Percentiles rank a stretch among this genome's conserved stretches.
phyloP scores from a whole-genome alignment of 306 rosid species.

The Myrica gale region DNA sequence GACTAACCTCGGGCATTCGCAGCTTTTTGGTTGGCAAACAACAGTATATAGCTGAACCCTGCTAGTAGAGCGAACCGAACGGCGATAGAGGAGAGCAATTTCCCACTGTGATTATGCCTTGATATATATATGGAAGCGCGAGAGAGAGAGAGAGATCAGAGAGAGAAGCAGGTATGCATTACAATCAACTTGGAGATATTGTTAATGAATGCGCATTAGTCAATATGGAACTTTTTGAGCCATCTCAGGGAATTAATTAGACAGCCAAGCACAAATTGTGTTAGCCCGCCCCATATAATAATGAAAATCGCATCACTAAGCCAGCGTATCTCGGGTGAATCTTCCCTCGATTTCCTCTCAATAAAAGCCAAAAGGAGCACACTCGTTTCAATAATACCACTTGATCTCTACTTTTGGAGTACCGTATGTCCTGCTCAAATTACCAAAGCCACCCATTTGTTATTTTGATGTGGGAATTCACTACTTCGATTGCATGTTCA shows the following conservation, averaged over 20 bases:
- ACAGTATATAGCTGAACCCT: background rate
- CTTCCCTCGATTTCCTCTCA: slow-evolving; percentile 67
- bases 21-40: background rate
- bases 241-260: background rate
- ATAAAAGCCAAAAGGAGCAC: slow-evolving; percentile 43
- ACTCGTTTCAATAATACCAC: background rate
- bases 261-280: slow-evolving; percentile 1
- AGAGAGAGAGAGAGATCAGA: slow-evolving; percentile 6
- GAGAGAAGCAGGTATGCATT: background rate
- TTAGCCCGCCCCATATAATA: background rate
- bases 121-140: background rate
- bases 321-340: slow-evolving; percentile 52
- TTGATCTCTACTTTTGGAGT: background rate
- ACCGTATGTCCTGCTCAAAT: no score
- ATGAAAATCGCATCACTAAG: background rate
- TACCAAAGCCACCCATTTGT: no score
- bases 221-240: slow-evolving; percentile 21
- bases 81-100: background rate
- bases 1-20: background rate
- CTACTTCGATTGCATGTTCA: no score
- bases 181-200: background rate
- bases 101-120: background rate
- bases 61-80: background rate
- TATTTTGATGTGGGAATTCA: no score
- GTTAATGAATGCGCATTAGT: background rate